Conservation (phyloP, 106 monocot genomes). For the Alisma plantagoaquatica region DNA sequence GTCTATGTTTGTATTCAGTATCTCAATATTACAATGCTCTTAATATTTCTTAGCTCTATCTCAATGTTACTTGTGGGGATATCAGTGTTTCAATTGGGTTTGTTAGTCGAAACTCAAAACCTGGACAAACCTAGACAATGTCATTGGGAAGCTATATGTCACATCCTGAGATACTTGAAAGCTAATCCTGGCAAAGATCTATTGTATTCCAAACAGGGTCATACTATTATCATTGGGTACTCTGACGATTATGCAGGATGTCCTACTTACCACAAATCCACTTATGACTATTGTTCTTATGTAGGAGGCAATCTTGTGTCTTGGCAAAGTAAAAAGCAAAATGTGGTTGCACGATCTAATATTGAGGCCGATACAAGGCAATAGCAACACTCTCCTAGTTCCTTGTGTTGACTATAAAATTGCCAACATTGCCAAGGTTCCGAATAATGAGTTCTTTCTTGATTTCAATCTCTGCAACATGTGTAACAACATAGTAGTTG, state of each 20-base stretch:
- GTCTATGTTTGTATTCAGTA: too few relatives aligned
- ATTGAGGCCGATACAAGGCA: neutral
- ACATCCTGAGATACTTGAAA: neutral
- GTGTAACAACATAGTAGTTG: too few relatives aligned
- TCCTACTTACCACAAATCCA: neutral
- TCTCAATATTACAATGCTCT: too few relatives aligned
- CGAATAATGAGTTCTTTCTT: too few relatives aligned
- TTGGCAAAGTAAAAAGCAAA: neutral
- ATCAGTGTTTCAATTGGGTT: too few relatives aligned
- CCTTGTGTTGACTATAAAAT: too few relatives aligned
- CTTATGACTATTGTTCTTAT: neutral
- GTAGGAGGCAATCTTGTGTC: neutral
- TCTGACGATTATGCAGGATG: neutral
- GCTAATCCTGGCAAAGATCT: neutral
- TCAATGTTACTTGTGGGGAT: too few relatives aligned
- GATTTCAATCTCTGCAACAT: too few relatives aligned
- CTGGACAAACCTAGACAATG: neutral
- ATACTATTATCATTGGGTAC: neutral
- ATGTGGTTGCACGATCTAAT: neutral
- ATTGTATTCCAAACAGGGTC: neutral
- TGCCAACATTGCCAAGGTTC: too few relatives aligned
- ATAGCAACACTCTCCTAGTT: too few relatives aligned
- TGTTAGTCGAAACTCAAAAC: too few relatives aligned
- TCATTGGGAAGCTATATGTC: neutral
- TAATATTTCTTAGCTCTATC: too few relatives aligned